Percentiles rank a stretch among this genome's conserved stretches.
Evolutionary conservation across 768 basidiomycete species (phyloP).

Genomic region (Auricularia sp.): DNA sequence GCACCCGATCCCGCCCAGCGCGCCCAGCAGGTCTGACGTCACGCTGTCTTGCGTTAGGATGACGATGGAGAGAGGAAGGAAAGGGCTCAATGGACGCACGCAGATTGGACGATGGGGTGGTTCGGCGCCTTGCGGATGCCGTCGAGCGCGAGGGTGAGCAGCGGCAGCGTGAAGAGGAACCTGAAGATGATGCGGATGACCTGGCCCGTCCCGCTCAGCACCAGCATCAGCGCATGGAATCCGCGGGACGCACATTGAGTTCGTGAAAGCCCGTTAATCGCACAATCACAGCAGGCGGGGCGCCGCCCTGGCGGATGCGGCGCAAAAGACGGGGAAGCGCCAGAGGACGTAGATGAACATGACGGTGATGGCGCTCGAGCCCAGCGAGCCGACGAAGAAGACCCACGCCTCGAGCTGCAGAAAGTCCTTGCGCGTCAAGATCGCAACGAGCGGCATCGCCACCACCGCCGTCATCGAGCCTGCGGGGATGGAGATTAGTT

Average conservation of each 20-base stretch:
- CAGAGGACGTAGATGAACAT: conserved; percentile 62
- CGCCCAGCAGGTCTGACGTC: conserved; percentile 51
- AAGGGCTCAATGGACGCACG: conserved; percentile 33
- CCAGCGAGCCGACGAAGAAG: conserved; percentile 59
- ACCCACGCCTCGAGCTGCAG: conserved; percentile 66
- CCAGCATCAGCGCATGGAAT: background rate
- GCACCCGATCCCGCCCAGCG: conserved; percentile 64
- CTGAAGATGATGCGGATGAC: conserved; percentile 63
- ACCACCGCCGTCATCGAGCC: conserved; percentile 55
- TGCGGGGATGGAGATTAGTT: conserved; percentile 15
- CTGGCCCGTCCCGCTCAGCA: conserved; percentile 24
- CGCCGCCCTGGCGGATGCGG: conserved; percentile 62
- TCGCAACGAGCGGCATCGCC: conserved; percentile 61
- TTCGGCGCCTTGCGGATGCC: conserved; percentile 33
- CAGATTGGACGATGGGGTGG: conserved; percentile 39
- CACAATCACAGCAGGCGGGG: conserved; percentile 62
- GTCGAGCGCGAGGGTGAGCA: conserved; percentile 58
- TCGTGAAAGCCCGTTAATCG: conserved; percentile 66
- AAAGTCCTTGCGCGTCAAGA: conserved; percentile 47
- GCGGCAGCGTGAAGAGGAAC: conserved; percentile 60
- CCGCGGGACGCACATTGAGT: conserved; percentile 48
- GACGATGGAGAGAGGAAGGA: conserved; percentile 1
- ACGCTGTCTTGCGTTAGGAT: background rate
- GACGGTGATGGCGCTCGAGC: conserved; percentile 56
- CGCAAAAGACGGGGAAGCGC: conserved; percentile 61